Base-by-base conservation (phyloP, 208 protist species). In the Leishmania martiniquensis region DNA sequence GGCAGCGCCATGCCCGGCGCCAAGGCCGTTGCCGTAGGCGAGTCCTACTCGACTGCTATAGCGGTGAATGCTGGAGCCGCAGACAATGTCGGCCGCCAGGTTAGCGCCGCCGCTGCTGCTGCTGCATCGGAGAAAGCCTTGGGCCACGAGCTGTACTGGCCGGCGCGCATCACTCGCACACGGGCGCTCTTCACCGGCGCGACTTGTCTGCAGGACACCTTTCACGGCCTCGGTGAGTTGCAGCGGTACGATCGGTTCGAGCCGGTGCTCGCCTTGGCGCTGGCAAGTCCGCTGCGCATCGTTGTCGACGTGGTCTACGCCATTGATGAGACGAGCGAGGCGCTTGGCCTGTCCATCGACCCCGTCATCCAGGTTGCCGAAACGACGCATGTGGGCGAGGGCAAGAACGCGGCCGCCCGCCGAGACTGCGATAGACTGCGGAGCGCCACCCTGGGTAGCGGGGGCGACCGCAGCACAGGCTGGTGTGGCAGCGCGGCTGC, bases 271-370 rank as follows among this genome's bases (percentile, higher is more conserved):
- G 80, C 80, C 6, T n/a, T 81, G 4, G 89, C 89, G 1, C 75
- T 93, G 71, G 32, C 32, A 4, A 84, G 86, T 42, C 84, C 87
- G 0, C 82, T 96, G 78, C 83, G 81, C 20, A 44, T 96, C 1
- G 88, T 84, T 69, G 85, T 92, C 6, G 88, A 93, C 70, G 90
- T 96, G 37, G 85, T 91, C 45, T 96, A 89, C 77, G 77, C 79
- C 52, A 76, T 94, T 52, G 92, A 96, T 75, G 92, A 96, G 66
- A 84, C 85, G 6, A 95, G 85, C 55, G 91, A 89, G 65, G 80
- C 63, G 7, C 63, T 76, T 25, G 75, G 70, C 22, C 52, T 84
- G n/a, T 60, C 75, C 20, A 84, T 84, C 25, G 80, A 79, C 20
- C 80, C 80, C 12, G 34, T 73, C 12, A 55, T 84, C 10, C 4